Conservation (phyloP, 768 basidiomycete genomes). For the Serendipita vermifera region DNA sequence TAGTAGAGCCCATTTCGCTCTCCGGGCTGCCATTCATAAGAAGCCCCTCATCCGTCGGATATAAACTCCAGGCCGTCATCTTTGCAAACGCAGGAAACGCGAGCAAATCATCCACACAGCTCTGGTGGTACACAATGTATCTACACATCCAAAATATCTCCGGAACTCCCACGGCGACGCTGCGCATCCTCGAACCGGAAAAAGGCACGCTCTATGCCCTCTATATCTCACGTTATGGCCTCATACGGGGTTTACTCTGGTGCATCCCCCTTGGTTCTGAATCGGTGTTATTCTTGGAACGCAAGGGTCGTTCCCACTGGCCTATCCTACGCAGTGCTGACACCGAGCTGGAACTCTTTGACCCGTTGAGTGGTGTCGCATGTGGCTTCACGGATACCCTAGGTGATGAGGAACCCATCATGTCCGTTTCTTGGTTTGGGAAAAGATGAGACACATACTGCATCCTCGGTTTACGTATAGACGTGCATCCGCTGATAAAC, state of each 20-base stretch:
- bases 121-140: background rate
- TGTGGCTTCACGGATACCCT: background rate
- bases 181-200: background rate
- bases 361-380: constrained; percentile 1
- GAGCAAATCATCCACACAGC: background rate
- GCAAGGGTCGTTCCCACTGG: background rate
- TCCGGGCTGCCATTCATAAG: background rate
- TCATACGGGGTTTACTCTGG: background rate
- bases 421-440: background rate
- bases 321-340: background rate
- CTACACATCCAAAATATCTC: background rate
- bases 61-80: background rate
- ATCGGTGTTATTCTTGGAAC: background rate
- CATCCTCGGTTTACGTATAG: too few relatives aligned
- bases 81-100: background rate
- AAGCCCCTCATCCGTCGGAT: background rate
- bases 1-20: too few relatives aligned
- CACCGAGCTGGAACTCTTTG: background rate
- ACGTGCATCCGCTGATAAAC: too few relatives aligned
- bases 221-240: background rate
- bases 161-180: background rate
- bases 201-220: background rate
- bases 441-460: too few relatives aligned
- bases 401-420: background rate
- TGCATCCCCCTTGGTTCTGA: background rate